phyloP scores from a whole-genome alignment of 345 rosid species.

The Firmiana major region DNA sequence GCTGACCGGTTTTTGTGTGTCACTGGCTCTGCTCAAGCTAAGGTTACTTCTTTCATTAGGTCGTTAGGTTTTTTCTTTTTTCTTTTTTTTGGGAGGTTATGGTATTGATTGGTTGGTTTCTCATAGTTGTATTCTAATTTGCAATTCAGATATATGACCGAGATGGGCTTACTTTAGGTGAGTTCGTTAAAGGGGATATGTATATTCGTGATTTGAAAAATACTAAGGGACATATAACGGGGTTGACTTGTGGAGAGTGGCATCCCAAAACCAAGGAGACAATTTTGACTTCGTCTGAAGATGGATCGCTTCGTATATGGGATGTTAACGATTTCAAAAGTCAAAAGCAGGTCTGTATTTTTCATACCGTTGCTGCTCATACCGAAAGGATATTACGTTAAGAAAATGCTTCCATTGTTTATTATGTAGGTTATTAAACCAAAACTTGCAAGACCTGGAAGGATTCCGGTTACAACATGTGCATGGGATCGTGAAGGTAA shows the following conservation, averaged over 20 bases:
- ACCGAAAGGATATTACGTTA: background rate
- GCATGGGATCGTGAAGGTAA: slow-evolving; percentile 97
- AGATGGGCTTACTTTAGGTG: slow-evolving; percentile 92
- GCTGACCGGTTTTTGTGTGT: slow-evolving; percentile 83
- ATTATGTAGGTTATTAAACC: slow-evolving; percentile 88
- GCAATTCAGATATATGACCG: slow-evolving; percentile 79
- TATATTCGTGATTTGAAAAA: slow-evolving; percentile 94
- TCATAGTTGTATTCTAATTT: background rate
- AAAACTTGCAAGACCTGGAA: slow-evolving; percentile 96
- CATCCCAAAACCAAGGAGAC: slow-evolving; percentile 84
- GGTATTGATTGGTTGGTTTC: slow-evolving; percentile 3
- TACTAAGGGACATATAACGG: slow-evolving; percentile 92
- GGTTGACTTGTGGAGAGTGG: slow-evolving; percentile 97
- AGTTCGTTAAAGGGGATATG: slow-evolving; percentile 98
- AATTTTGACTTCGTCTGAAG: slow-evolving; percentile 90
- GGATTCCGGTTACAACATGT: slow-evolving; percentile 90
- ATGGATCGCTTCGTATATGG: slow-evolving; percentile 94
- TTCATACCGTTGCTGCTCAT: background rate
- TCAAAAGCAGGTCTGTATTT: slow-evolving; percentile 72
- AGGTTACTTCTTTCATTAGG: slow-evolving; percentile 38
- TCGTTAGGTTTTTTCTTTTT: background rate
- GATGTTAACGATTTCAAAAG: slow-evolving; percentile 93
- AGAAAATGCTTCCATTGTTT: slow-evolving; percentile 15
- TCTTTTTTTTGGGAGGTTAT: background rate
- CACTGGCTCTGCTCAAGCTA: slow-evolving; percentile 97